Conservation (phyloP, 176 grass and related monocot genomes). For the Stipa capillata region DNA sequence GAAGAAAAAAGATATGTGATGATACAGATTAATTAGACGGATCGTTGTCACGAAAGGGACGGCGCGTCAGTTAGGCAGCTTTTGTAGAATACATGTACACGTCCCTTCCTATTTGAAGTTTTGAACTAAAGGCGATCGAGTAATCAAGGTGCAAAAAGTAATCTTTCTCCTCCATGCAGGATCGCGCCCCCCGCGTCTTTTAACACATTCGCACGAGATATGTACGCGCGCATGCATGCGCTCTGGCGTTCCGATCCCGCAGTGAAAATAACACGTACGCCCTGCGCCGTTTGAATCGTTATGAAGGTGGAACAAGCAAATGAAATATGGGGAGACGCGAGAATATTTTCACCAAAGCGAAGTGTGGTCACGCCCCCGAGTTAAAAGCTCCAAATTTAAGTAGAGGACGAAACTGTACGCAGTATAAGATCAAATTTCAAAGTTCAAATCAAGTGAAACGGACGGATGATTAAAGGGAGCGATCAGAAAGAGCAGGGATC, state of each 20-base stretch:
- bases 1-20: too few relatives aligned
- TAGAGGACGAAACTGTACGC: too few relatives aligned
- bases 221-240: neutral
- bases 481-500: neutral
- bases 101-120: neutral
- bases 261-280: neutral
- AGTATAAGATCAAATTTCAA: too few relatives aligned
- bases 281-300: neutral
- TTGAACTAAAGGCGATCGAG: neutral
- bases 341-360: neutral
- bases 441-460: constrained; percentile 6
- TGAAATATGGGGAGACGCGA: neutral
- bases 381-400: neutral
- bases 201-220: neutral
- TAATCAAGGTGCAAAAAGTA: neutral
- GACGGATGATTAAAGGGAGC: neutral
- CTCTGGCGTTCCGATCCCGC: neutral
- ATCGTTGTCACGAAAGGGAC: too few relatives aligned
- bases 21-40: too few relatives aligned
- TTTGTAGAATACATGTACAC: neutral
- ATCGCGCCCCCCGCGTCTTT: neutral
- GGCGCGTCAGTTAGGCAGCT: neutral
- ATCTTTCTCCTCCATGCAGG: neutral
- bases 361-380: neutral
- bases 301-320: neutral